phyloP scores from a whole-genome alignment of 352 stramenopile species.

The Phytopythium aichiense region DNA sequence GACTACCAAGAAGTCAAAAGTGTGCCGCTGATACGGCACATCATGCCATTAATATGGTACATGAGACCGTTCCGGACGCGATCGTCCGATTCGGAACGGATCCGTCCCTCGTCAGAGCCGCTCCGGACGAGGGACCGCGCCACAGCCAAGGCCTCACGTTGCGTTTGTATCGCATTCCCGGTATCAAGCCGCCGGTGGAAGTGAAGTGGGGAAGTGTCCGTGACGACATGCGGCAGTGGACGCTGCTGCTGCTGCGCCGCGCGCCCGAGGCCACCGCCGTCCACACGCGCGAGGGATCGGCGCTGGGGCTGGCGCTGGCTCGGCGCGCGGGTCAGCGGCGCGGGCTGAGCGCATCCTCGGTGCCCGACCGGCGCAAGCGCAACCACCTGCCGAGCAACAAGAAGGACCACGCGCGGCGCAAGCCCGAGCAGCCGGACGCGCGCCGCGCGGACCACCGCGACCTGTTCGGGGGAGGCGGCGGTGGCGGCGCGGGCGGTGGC shows the following conservation, averaged over 20 bases:
- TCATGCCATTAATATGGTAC: too few relatives aligned
- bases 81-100: neutral
- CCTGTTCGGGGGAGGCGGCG: neutral
- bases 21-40: too few relatives aligned
- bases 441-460: neutral
- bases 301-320: neutral
- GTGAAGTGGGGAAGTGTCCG: too few relatives aligned
- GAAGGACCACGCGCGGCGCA: conserved; percentile 11
- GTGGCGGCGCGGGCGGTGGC: neutral
- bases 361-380: conserved; percentile 42
- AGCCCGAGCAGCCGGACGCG: conserved; percentile 7
- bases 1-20: too few relatives aligned
- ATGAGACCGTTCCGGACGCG: neutral
- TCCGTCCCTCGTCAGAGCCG: neutral
- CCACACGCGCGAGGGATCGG: neutral
- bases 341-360: conserved; percentile 26
- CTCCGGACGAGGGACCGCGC: neutral
- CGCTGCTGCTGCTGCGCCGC: conserved; percentile 21
- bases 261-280: neutral
- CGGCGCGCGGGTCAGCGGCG: conserved; percentile 15
- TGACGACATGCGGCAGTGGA: conserved; percentile 37
- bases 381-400: conserved; percentile 51
- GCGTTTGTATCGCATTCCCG: too few relatives aligned
- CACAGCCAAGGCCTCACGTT: neutral
- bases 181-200: too few relatives aligned